Base-by-base conservation (phyloP, 2,329 filamentous ascomycete genomes). In the Venturia nashicola region DNA sequence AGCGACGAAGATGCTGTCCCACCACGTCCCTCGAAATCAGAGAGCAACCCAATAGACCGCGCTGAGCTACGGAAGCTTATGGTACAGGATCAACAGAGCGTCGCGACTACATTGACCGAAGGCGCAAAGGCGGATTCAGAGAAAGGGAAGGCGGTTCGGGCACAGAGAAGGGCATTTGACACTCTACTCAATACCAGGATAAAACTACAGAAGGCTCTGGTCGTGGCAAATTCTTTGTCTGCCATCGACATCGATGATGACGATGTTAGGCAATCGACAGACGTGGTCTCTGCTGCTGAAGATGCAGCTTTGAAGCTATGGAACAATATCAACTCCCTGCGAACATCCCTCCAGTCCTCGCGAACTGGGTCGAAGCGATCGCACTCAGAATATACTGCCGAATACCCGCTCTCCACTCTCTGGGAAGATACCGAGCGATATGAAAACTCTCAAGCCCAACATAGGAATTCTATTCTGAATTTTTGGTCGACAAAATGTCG, bases 401-500 rank as follows among this genome's bases (percentile, higher is more conserved):
- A 83, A 87, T 84, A 5, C 74, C 87, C 0, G 27, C 86, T 80
- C 9, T 78, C 83, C 18, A 81, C 85, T 2, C 84, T 96, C 2
- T 96, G 90, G 90, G 79, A 83, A 16, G 82, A 84, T 59, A 87
- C 94, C 77, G 77, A 85, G 67, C 77, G 79, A 1, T 80, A 87
- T 8, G 91, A 97, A 71, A 72, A 80, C 34, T 76, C 79, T 2
- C 79, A 82, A 0, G 70, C 82, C 27, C 76, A 82, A 5, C 83
- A 86, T 68, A 86, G 93, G 63, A 86, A 87, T 67, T 82, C 84
- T 23, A 83, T 87, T 0, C 81, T 99, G 14, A 88, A 96, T 71
- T 95, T 95, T 74, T 99, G 94, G 94, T 94, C 91, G 20, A 79
- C 81, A 65, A 94, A 93, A 74, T 86, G 91, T 27, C 84, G 86